Percentiles rank a stretch among this genome's conserved stretches.
Conservation (phyloP, 116 monocot genomes). For the Iris pallida region DNA sequence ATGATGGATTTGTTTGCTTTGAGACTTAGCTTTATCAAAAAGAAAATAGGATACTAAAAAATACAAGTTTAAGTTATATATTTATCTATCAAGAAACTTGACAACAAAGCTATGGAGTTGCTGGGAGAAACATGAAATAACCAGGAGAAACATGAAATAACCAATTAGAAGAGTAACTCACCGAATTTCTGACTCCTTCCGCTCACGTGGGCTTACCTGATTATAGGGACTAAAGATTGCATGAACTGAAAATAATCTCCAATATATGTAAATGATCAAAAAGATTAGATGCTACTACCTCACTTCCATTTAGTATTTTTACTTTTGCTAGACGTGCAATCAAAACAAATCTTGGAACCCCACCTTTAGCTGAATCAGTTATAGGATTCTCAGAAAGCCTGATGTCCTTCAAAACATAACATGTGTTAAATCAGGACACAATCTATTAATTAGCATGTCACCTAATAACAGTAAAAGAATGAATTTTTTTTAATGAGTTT, state of each 20-base stretch:
- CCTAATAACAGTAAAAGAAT: not conserved
- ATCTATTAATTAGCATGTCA: not conserved
- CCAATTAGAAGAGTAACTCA: constrained; percentile 24
- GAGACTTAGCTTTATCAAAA: no score
- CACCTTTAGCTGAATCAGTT: constrained; percentile 70
- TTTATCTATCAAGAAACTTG: no score
- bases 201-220: constrained; percentile 69
- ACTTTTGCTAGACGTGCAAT: constrained; percentile 84
- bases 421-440: constrained; percentile 8
- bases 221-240: constrained; percentile 1
- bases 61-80: no score
- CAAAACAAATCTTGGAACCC: constrained; percentile 71
- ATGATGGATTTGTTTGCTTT: no score
- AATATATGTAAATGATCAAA: not conserved
- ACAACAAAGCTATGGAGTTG: no score
- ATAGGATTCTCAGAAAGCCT: constrained; percentile 96
- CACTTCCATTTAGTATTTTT: constrained; percentile 90
- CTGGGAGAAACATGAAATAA: no score
- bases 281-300: constrained; percentile 54
- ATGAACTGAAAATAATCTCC: not conserved
- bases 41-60: no score
- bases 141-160: no score
- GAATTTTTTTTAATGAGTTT: not conserved
- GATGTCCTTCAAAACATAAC: constrained; percentile 58
- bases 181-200: constrained; percentile 96